These are phyloP conservation scores for Silene vulgaris DNA, from an alignment of 179 eudicot genomes.

Conservation along the genomic window DNA sequence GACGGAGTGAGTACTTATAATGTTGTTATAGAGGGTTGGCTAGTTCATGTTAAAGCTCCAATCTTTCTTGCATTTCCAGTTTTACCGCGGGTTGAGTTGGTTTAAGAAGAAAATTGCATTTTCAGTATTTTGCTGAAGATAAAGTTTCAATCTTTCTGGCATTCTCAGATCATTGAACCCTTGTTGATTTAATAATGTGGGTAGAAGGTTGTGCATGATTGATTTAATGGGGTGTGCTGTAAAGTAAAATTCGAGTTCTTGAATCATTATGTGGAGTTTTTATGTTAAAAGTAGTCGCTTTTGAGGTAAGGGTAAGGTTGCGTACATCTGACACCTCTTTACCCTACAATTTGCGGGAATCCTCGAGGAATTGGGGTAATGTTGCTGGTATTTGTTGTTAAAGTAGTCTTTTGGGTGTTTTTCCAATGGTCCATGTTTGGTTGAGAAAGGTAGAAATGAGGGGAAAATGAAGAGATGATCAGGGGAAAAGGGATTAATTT, in stretches of 20 bases:
- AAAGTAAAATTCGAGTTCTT: not conserved
- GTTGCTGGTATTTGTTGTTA: not conserved
- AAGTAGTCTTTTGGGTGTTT: not conserved
- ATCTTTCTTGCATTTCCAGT: constrained; percentile 11
- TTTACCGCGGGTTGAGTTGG: not conserved
- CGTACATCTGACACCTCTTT: too few relatives aligned
- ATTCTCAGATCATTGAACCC: not conserved
- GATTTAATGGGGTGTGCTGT: not conserved
- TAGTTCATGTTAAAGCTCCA: not conserved
- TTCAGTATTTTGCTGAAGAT: not conserved
- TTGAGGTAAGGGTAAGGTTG: too few relatives aligned
- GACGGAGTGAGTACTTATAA: too few relatives aligned
- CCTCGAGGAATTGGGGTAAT: not conserved
- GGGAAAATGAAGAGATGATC: constrained; percentile 4
- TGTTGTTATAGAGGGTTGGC: not conserved
- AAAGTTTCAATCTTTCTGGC: constrained; percentile 17
- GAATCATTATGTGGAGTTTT: not conserved
- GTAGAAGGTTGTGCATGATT: constrained; percentile 6
- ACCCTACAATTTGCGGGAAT: not conserved
- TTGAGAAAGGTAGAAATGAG: not conserved
- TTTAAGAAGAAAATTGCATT: not conserved
- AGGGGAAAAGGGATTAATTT: constrained; percentile 6
- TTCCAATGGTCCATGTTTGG: not conserved
- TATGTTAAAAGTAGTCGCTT: constrained; percentile 1
- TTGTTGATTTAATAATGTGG: constrained; percentile 7